Percentiles rank a stretch among this genome's conserved stretches.
phyloP scores from a whole-genome alignment of 345 rosid genomes.

The Turritis glabra region DNA sequence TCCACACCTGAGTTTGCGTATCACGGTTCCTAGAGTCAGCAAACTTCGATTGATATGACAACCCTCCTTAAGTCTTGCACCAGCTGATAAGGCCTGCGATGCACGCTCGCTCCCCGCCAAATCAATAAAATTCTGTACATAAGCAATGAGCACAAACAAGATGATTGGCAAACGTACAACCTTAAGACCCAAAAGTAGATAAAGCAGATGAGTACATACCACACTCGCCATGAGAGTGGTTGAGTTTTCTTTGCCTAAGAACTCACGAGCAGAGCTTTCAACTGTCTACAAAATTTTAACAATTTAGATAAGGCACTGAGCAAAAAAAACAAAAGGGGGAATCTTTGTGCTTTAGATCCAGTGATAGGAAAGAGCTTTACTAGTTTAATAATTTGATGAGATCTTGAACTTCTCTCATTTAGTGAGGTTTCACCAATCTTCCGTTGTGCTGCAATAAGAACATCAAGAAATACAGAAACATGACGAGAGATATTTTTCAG shows the following conservation, averaged over 20 bases:
- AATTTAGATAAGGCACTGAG: neutral
- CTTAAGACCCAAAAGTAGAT: constrained; percentile 9
- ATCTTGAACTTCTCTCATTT: constrained; percentile 97
- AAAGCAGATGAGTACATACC: constrained; percentile 48
- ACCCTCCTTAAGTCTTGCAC: constrained; percentile 92
- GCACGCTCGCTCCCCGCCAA: constrained; percentile 99
- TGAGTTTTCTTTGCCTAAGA: constrained; percentile 90
- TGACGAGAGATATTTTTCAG: constrained; percentile 5
- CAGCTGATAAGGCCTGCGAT: constrained; percentile 87
- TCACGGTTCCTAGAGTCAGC: constrained; percentile 89
- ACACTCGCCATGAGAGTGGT: constrained; percentile 87
- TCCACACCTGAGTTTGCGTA: constrained; percentile 89
- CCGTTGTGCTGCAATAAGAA: constrained; percentile 71
- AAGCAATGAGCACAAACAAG: constrained; percentile 19
- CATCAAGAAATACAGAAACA: constrained; percentile 24
- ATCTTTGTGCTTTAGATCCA: constrained; percentile 7
- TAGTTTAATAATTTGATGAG: constrained; percentile 97
- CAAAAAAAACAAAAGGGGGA: constrained; percentile 1
- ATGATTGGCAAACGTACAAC: constrained; percentile 6
- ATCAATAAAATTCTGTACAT: constrained; percentile 83
- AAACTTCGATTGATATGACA: constrained; percentile 97
- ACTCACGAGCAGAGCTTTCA: constrained; percentile 97
- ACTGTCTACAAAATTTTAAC: constrained; percentile 57
- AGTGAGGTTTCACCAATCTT: constrained; percentile 86
- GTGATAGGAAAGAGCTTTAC: constrained; percentile 41